Evolutionary conservation across 2,329 filamentous ascomycete genomes (phyloP).

Genomic region (Metarhizium album): DNA sequence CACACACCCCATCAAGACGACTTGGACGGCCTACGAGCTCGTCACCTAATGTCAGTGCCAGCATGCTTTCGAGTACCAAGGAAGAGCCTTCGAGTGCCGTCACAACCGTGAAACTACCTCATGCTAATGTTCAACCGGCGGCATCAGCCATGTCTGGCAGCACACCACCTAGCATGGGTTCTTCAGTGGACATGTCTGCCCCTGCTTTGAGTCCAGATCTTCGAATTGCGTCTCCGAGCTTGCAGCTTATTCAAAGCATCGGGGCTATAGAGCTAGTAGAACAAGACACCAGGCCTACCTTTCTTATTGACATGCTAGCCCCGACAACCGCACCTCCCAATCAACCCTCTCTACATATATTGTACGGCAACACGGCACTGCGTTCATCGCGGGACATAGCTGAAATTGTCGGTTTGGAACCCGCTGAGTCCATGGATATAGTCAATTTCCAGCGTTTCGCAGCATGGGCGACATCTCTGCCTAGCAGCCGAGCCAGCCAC

Average conservation of each 20-base stretch:
- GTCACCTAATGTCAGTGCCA: constrained; percentile 31
- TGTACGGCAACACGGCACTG: constrained; percentile 60
- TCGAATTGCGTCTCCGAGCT: constrained; percentile 32
- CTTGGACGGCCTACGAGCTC: constrained; percentile 26
- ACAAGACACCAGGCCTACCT: constrained; percentile 65
- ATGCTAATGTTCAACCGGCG: constrained; percentile 38
- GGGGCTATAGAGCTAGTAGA: constrained; percentile 65
- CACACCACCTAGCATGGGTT: constrained; percentile 41
- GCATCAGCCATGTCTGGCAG: constrained; percentile 38
- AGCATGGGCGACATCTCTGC: constrained; percentile 52
- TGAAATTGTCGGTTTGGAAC: constrained; percentile 43
- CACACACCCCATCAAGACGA: constrained; percentile 28
- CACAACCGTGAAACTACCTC: constrained; percentile 44
- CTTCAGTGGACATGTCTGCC: constrained; percentile 42
- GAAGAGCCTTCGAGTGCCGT: constrained; percentile 33
- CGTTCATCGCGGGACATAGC: constrained; percentile 44
- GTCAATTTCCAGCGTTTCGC: constrained; percentile 54
- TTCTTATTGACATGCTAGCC: constrained; percentile 59
- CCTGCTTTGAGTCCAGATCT: constrained; percentile 41
- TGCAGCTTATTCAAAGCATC: constrained; percentile 50
- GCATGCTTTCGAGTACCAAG: constrained; percentile 35
- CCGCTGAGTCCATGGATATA: constrained; percentile 29
- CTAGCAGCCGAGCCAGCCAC: constrained; percentile 39
- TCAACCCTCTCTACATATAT: constrained; percentile 43
- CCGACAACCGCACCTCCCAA: constrained; percentile 36